Percentiles rank a stretch among this genome's conserved stretches.
phyloP scores from a whole-genome alignment of 805 yeast genomes.

The Saccharomycopsis vini region DNA sequence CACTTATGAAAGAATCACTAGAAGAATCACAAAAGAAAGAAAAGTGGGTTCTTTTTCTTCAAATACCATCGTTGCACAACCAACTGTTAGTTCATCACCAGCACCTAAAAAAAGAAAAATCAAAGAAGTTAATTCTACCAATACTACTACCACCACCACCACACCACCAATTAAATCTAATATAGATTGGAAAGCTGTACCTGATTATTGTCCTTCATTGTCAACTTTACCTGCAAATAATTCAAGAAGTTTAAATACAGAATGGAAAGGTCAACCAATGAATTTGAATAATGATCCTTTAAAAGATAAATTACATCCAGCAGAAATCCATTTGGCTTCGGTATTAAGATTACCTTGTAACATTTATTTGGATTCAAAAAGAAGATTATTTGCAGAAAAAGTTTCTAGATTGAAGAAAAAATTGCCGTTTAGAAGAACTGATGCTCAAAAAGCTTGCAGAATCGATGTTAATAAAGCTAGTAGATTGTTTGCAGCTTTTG shows the following conservation, averaged over 20 bases:
- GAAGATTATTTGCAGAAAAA: slow-evolving; percentile 83
- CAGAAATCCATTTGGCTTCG: slow-evolving; percentile 79
- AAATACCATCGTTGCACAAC: neutral
- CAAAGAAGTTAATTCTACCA: slow-evolving; percentile 18
- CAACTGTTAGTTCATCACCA: slow-evolving; percentile 17
- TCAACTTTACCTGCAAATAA: slow-evolving; percentile 53
- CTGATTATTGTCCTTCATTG: slow-evolving; percentile 75
- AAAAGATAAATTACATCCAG: slow-evolving; percentile 70
- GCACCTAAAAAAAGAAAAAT: slow-evolving; percentile 20
- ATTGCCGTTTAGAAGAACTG: slow-evolving; percentile 87
- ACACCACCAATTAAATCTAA: slow-evolving; percentile 17
- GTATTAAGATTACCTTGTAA: slow-evolving; percentile 83
- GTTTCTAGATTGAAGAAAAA: slow-evolving; percentile 63
- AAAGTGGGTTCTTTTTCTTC: neutral
- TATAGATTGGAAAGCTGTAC: slow-evolving; percentile 58
- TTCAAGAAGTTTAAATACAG: slow-evolving; percentile 69
- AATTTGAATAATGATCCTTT: slow-evolving; percentile 75
- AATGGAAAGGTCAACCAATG: slow-evolving; percentile 99
- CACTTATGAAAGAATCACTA: slow-evolving; percentile 39
- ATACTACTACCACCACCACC: slow-evolving; percentile 24
- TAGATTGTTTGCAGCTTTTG: slow-evolving; percentile 81
- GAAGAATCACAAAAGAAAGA: slow-evolving; percentile 37
- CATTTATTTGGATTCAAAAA: slow-evolving; percentile 71
- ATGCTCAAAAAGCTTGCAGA: slow-evolving; percentile 95
- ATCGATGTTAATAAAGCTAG: slow-evolving; percentile 96